Evolutionary conservation across 371 early-diverging fungal species (phyloP), one percentile per base, ranked within the genome.

Genomic region (Mucor piriformis): DNA sequence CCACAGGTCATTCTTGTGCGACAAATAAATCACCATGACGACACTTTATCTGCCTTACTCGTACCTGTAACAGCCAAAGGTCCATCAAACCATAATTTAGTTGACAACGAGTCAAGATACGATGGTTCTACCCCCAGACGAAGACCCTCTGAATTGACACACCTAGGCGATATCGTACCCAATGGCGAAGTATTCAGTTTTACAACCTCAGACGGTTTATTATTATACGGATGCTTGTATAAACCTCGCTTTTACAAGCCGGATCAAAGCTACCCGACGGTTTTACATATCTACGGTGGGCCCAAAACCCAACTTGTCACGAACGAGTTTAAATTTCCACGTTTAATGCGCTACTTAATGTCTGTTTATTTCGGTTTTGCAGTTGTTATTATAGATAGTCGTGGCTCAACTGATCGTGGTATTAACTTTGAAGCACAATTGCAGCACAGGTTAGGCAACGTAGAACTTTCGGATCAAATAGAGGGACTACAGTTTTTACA

Each of bases 321-420:
- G 24, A 90, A 91, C 63, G 91, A 89, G 21, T 91, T 81, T 62
- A 83, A 86, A 47, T 74, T 83, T 46, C 87, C 91, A 11, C 83
- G 88, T 16, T 61, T 87, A 21, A 61, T 84, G 23, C 80, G 92
- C 0, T 77, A 86, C 24, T 74, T 87, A 20, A 73, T 90, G 74
- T 83, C 87, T 4, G 77, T 81, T 2, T 70, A 79, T 42, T 73
- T 88, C 59, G 90, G 89, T 18, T 87, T 81, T 77, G 84, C 83
- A 1, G 89, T 91, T 0, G 86, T 91, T 6, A 74, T 89, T 43
- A 77, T 93, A 12, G 93, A 93, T 57, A 84, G 88, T 3, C 84
- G 91, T 18, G 93, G 93, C 0, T 87, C 91, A 1, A 74, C 78
- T 16, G 85, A 88, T 51, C 81, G 91, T 2, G 93, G 93, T 0